Evolutionary conservation across 1,284 basidiomycete species (phyloP), one percentile per base, ranked within the genome.

Genomic region (Crocinoboletus sp.): DNA sequence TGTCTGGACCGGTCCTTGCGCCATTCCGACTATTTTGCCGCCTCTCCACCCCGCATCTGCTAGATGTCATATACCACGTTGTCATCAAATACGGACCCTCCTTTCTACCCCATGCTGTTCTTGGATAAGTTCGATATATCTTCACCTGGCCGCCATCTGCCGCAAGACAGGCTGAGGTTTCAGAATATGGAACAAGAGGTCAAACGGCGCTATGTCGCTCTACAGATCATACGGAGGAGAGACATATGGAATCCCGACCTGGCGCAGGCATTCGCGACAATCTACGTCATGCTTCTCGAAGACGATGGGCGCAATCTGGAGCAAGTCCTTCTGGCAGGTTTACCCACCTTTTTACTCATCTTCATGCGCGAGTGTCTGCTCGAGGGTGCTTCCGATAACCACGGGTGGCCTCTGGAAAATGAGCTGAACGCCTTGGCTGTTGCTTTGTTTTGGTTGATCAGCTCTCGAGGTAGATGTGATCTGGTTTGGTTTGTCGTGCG

Each of bases 261-360:
- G 7, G 63, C 59, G 0, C 67, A 71, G 25, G 77, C 76, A 24
- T 60, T 86, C 12, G 77, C 77, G 65, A 68, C 71, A 4, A 68
- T 80, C 19, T 83, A 80, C 54, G 58, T 78, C 39, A 82, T 87
- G 79, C 62, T 82, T 55, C 57, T 78, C 46, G 67, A 80, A 63
- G 70, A 77, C 65, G 59, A 82, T 43, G 74, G 72, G 29, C 73
- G 71, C 55, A 85, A 84, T 57, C 50, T 70, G 24, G 64, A 66
- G 22, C 79, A 78, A 50, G 65, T 84, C n/a, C 51, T 69, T 28
- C 68, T 70, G 55, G 73, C 71, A 3, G 64, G 64, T 30, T 56
- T 78, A 6, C 63, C 67, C 4, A 36, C 49, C 0, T 71, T 79
- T 42, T 61, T 78, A 15, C 56, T 64, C 24, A 46, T 33, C 1